These are phyloP conservation scores for Scheffersomyces illinoinensis DNA, from an alignment of 1,139 yeast species.

Conservation along the genomic window DNA sequence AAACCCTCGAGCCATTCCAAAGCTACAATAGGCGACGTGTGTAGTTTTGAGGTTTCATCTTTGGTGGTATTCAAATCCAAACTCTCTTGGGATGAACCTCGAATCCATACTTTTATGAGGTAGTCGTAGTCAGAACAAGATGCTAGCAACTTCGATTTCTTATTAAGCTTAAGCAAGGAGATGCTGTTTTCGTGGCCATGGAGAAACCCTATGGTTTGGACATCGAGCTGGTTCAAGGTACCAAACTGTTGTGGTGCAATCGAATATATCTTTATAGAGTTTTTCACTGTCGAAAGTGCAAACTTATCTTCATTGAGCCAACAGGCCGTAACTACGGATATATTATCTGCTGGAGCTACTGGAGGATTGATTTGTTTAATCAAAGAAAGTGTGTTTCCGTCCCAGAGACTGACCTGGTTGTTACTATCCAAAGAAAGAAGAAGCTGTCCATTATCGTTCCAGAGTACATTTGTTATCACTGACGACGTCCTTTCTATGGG, in stretches of 20 bases:
- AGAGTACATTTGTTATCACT: conserved; percentile 21
- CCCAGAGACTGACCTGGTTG: conserved; percentile 40
- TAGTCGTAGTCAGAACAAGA: conserved; percentile 75
- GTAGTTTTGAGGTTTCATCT: conserved; percentile 24
- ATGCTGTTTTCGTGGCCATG: conserved; percentile 69
- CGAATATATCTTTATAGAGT: conserved; percentile 60
- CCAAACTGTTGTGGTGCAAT: conserved; percentile 22
- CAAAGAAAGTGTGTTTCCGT: conserved; percentile 33
- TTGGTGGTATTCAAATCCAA: conserved; percentile 23
- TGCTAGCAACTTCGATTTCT: conserved; percentile 54
- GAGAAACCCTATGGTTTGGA: conserved; percentile 58
- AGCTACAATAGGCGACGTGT: conserved; percentile 57
- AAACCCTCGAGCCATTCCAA: conserved; percentile 50
- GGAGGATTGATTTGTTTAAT: conserved; percentile 29
- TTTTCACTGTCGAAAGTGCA: conserved; percentile 57
- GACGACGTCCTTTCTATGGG: conserved; percentile 3
- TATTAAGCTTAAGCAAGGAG: conserved; percentile 57
- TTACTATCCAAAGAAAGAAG: conserved; percentile 34
- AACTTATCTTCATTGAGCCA: conserved; percentile 77
- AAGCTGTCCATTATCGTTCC: conserved; percentile 40
- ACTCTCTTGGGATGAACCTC: conserved; percentile 52
- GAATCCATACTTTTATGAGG: conserved; percentile 71
- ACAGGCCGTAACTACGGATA: conserved; percentile 33
- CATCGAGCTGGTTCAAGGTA: conserved; percentile 15
- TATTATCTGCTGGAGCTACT: conserved; percentile 2